Evolutionary conservation across 2,329 filamentous ascomycete species (phyloP), one percentile per base, ranked within the genome.

Genomic region (Cladosporium austrohemisphaericum): DNA sequence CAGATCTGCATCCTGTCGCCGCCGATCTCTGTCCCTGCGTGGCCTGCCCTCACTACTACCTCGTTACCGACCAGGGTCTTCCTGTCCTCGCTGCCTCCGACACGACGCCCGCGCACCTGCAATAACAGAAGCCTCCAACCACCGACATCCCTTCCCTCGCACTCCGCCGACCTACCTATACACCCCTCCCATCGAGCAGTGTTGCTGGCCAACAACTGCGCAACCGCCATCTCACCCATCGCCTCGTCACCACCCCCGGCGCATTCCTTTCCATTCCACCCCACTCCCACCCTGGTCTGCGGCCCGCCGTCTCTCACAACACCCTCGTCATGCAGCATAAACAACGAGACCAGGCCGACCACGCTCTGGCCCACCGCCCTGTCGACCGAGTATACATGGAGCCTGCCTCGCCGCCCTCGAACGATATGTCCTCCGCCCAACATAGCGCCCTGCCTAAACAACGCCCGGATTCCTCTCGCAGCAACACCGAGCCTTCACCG

Each of bases 401-500:
- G 23, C 44, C 25, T 20, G 13, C 25, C 13, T 22, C 33, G 11
- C 46, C 29, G n/a, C n/a, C n/a, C n/a, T n/a, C n/a, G n/a, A n/a
- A n/a, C n/a, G n/a, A n/a, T n/a, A n/a, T n/a, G n/a, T 14, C 19
- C 36, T 8, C 16, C 46, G 2, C 23, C 25, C 16, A 32, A 13
- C 48, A 36, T 41, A 41, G 40, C 40, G 40, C 23, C 22, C 25
- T 32, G 4, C 41, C 48, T 23, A 45, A 52, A 32, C 29, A 25
- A 16, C 61, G 61, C 40, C 60, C 61, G 32, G 50, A 57, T 28
- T 53, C 55, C 16, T 46, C 56, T 16, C 59, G 59, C 23, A 58
- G 56, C 49, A 64, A 66, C 48, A 73, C 70, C 19, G 68, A 73
- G 33, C 68, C 71, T 20, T 59, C 64, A 35, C 50, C 59, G 28